These are phyloP conservation scores for Chaetomium cochliodes DNA, from an alignment of 495 filamentous ascomycete species.

Conservation along the genomic window DNA sequence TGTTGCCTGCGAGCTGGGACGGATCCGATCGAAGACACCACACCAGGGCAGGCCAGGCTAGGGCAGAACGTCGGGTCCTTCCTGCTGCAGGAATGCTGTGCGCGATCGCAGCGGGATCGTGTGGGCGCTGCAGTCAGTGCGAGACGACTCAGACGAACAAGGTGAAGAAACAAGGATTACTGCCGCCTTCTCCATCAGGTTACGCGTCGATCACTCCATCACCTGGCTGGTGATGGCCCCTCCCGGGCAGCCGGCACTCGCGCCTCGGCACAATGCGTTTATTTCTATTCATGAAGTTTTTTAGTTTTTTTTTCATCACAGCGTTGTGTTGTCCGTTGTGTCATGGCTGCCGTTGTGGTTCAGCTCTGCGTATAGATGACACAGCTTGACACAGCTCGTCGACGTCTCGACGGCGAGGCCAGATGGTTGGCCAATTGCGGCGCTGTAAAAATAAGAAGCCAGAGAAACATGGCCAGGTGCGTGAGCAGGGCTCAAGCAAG, in stretches of 20 bases:
- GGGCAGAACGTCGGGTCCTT: neutral
- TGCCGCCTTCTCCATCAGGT: conserved; percentile 1
- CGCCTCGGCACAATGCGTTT: neutral
- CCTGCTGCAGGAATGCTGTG: conserved; percentile 7
- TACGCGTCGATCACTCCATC: conserved; percentile 5
- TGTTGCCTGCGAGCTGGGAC: conserved; percentile 6
- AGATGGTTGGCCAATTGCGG: conserved; percentile 7
- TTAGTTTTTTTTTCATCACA: no score
- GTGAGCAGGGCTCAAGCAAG: neutral
- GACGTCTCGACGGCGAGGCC: neutral
- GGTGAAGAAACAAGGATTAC: conserved; percentile 6
- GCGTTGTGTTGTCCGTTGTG: neutral
- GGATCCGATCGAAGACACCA: conserved; percentile 2
- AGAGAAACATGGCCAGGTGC: conserved; percentile 4
- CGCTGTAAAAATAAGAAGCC: conserved; percentile 14
- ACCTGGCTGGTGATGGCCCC: neutral
- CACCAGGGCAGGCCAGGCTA: neutral
- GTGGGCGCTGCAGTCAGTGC: neutral
- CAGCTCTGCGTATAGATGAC: conserved; percentile 1
- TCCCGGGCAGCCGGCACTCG: neutral
- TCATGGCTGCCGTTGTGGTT: neutral
- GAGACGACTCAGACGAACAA: conserved; percentile 3
- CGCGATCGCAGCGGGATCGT: conserved; percentile 11
- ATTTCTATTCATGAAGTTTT: no score
- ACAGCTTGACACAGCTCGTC: conserved; percentile 5